A percentile compares a stretch with the other conserved stretches of the same genome.
Conservation (phyloP, 1,139 yeast species). For the Suhomyces bolitotheri region DNA sequence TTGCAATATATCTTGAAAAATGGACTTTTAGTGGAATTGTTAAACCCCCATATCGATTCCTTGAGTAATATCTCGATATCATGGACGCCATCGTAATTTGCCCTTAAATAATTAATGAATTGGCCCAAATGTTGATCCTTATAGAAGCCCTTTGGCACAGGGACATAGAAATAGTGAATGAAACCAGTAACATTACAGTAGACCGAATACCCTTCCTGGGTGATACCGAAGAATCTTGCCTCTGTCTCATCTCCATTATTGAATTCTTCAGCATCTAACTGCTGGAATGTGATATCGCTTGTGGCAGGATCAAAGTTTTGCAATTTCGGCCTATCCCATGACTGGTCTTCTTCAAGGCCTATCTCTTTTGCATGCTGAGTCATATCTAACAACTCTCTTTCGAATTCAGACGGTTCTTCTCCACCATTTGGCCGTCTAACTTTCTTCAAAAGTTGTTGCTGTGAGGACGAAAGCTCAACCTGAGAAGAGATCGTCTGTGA, state of each 20-base stretch:
- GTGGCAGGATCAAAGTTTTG: constrained; percentile 49
- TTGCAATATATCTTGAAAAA: constrained; percentile 78
- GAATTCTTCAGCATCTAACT: constrained; percentile 91
- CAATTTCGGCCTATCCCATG: constrained; percentile 62
- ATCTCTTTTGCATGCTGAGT: constrained; percentile 40
- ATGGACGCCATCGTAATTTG: constrained; percentile 56
- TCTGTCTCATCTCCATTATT: constrained; percentile 55
- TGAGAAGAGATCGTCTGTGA: constrained; percentile 31
- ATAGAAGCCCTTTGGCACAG: constrained; percentile 80
- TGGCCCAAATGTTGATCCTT: constrained; percentile 51
- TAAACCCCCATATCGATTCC: constrained; percentile 93
- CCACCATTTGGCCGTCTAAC: constrained; percentile 34
- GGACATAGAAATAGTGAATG: constrained; percentile 85
- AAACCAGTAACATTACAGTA: constrained; percentile 89
- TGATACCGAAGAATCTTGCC: constrained; percentile 90
- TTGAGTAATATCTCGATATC: constrained; percentile 65
- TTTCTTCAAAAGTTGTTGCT: constrained; percentile 38
- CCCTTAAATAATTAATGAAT: constrained; percentile 51
- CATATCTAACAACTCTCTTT: constrained; percentile 63
- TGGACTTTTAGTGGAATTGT: constrained; percentile 74
- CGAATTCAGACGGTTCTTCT: constrained; percentile 61
- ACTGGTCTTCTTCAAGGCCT: constrained; percentile 43
- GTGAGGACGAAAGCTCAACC: constrained; percentile 25
- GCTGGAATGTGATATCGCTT: constrained; percentile 75
- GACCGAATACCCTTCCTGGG: constrained; percentile 83